Evolutionary conservation across 169 alveolate genomes (phyloP), one percentile per base, ranked within the genome.

Genomic region (Cryptosporidium tyzzeri): DNA sequence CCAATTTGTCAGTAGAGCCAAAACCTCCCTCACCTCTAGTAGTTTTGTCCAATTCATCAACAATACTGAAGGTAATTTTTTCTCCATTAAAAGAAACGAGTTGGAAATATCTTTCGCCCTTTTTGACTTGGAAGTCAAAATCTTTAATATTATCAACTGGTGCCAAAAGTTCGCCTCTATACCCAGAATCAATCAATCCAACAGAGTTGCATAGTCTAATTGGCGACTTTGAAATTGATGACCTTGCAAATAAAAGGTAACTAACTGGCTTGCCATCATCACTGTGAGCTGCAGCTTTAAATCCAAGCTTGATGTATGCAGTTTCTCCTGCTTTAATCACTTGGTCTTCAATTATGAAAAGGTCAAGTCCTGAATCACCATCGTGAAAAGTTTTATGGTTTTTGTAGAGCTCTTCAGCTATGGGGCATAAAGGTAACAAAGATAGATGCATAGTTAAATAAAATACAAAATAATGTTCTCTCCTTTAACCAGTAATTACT

Each of bases 311-410:
- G 45, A 96, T 93, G 50, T 91, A 93, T 23, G 89, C 93, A 3
- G 98, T 96, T 44, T 93, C 93, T 41, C 95, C 95, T 1, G 98
- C 93, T 23, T 93, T 85, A n/a, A 96, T 84, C 39, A 94, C 93
- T 51, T 86, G 94, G 70, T 96, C 97, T 58, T 96, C 95, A 31
- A 92, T 71, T 61, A 96, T 91, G 93, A 96, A 96, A 29, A 96
- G 84, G 85, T 96, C 98, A 26, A 96, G 89, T 14, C 98, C 98
- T 59, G 96, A 93, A 84, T 96, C 98, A 29, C 98, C 98, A 21
- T 87, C 96, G 84, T 96, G 96, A 68, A 91, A 92, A 44, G 96
- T 92, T 26, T 91, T 94, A 84, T 96, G 97, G 58, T 75, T 86
- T 50, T 58, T 86, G 91, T 94, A 94, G 65, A 94, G 68, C 53